Conservation (phyloP, 2,329 filamentous ascomycete genomes). For the Sporothrix euskadiensis region DNA sequence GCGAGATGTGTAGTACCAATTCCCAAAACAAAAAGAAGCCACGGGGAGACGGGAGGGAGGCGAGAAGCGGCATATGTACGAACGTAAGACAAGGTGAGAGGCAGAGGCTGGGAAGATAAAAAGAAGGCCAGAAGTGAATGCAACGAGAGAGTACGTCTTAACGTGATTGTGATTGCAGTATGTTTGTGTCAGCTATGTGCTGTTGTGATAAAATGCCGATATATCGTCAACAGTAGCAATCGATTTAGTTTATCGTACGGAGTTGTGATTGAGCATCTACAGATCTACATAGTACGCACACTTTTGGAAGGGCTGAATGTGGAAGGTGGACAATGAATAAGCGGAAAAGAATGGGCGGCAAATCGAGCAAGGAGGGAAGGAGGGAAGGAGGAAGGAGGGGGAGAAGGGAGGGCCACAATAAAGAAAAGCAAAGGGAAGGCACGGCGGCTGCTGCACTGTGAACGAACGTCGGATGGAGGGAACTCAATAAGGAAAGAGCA, state of each 20-base stretch:
- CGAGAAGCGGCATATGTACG: no score
- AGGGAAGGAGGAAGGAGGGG: slow-evolving; percentile 3
- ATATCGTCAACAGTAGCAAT: neutral
- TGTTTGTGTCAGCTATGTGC: neutral
- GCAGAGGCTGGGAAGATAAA: neutral
- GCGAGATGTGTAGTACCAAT: neutral
- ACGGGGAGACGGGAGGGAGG: neutral
- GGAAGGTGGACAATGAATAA: neutral
- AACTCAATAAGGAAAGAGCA: neutral
- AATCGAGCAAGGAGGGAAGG: neutral
- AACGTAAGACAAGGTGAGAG: neutral
- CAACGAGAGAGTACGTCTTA: neutral
- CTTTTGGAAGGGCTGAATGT: neutral
- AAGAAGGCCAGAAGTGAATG: neutral
- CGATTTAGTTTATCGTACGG: neutral
- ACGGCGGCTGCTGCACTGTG: neutral
- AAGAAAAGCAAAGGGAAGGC: neutral
- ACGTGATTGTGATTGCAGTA: neutral
- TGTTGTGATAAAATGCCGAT: no score
- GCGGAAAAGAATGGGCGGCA: neutral
- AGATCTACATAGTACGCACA: neutral
- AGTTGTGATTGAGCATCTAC: neutral
- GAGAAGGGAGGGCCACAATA: neutral
- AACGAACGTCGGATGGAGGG: slow-evolving; percentile 2
- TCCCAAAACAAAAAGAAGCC: neutral